Evolutionary conservation across 176 grass and related monocot species (phyloP).

Genomic region (Phoenix dactylifera): DNA sequence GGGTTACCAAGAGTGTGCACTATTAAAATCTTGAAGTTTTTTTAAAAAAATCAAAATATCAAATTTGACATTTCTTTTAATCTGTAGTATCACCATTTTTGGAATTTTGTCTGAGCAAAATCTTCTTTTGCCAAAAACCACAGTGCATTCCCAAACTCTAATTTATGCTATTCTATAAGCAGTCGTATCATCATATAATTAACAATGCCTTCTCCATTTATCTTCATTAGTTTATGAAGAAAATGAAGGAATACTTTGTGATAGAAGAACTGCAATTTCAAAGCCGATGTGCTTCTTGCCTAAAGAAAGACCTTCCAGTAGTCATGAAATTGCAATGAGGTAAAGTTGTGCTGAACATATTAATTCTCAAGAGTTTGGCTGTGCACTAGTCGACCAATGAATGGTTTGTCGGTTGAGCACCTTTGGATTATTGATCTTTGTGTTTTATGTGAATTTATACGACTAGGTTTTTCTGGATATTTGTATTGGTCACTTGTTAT

Average conservation of each 20-base stretch:
- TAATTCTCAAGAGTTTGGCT: too few species aligned
- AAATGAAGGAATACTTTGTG: constrained; percentile 8
- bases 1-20: too few species aligned
- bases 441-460: too few species aligned
- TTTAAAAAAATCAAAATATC: too few species aligned
- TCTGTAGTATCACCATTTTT: neutral
- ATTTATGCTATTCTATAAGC: constrained; percentile 40
- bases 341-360: constrained; percentile 12
- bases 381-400: too few species aligned
- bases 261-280: constrained; percentile 19
- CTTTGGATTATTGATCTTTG: too few species aligned
- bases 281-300: constrained; percentile 31
- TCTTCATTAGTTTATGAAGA: constrained; percentile 29
- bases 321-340: constrained; percentile 39
- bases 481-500: neutral
- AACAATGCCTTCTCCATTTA: constrained; percentile 30
- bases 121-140: constrained; percentile 7
- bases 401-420: too few species aligned
- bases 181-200: constrained; percentile 27
- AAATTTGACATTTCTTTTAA: too few species aligned
- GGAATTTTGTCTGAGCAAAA: constrained; percentile 10
- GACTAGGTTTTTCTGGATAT: too few species aligned
- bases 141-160: constrained; percentile 35
- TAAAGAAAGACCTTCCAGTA: constrained; percentile 21
- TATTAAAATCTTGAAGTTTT: too few species aligned